phyloP scores from a whole-genome alignment of 2,329 filamentous ascomycete species.

The Penicillium carneum region DNA sequence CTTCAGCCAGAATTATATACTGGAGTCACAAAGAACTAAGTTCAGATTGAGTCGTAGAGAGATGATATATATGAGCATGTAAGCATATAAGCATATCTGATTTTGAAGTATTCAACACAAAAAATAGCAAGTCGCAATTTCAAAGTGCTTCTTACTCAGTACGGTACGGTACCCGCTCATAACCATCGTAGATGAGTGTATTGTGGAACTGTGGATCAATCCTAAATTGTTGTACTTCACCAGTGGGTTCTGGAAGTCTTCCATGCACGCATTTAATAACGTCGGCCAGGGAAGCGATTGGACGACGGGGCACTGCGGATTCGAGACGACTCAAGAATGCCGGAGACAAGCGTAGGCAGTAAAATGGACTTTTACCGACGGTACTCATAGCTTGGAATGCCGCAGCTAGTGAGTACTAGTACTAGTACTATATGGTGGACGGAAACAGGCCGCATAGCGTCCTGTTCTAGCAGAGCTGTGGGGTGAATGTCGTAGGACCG shows the following conservation, averaged over 20 bases:
- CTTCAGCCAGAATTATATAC: neutral
- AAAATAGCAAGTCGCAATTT: neutral
- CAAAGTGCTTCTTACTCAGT: neutral
- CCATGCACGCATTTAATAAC: too few relatives aligned
- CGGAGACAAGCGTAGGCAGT: neutral
- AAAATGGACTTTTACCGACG: neutral
- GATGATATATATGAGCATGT: neutral
- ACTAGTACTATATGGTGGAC: neutral
- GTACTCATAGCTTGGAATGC: neutral
- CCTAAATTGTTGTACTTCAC: too few relatives aligned
- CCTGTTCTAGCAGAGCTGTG: neutral
- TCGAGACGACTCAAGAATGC: too few relatives aligned
- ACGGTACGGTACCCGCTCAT: too few relatives aligned
- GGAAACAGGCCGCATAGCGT: neutral
- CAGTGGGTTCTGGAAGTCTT: too few relatives aligned
- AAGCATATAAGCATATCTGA: neutral
- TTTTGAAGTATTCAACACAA: neutral
- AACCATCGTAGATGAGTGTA: too few relatives aligned
- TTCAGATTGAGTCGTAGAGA: neutral
- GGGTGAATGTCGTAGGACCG: neutral
- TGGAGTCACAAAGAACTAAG: neutral
- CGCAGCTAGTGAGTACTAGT: neutral
- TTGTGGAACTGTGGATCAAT: too few relatives aligned
- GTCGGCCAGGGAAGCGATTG: too few relatives aligned
- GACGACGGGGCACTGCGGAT: too few relatives aligned